Evolutionary conservation across 1,284 basidiomycete genomes (phyloP).

Genomic region (Termitomyces sp.): DNA sequence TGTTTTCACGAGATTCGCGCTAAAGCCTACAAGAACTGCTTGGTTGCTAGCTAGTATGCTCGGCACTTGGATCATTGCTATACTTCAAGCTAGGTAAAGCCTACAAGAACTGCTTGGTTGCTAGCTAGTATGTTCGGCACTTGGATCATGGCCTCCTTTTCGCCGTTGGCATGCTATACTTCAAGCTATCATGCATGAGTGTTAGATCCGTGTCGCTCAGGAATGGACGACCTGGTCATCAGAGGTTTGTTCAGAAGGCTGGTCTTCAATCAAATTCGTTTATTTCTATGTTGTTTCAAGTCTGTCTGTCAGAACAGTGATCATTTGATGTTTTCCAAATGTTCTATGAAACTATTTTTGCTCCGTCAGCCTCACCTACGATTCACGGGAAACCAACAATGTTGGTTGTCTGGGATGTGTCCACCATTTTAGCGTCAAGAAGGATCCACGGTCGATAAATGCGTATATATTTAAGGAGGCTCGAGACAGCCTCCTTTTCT

Average conservation of each 20-base stretch:
- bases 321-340: not conserved
- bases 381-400: not conserved
- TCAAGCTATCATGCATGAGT: constrained; percentile 6
- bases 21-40: no score
- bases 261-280: not conserved
- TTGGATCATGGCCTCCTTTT: constrained; percentile 6
- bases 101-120: no score
- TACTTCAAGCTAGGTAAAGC: not conserved
- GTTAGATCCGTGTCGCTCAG: constrained; percentile 10
- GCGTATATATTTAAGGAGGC: constrained; percentile 11
- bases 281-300: not conserved
- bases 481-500: not conserved
- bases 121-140: not conserved
- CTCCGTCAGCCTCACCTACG: not conserved
- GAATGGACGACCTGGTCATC: not conserved
- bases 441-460: not conserved
- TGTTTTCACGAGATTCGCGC: not conserved
- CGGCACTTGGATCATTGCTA: not conserved
- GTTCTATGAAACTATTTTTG: not conserved
- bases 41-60: not conserved
- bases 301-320: not conserved
- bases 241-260: not conserved
- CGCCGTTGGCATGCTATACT: constrained; percentile 1
- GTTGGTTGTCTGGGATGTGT: not conserved
- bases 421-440: constrained; percentile 1